A percentile compares a stretch with the other conserved stretches of the same genome.
phyloP scores from a whole-genome alignment of 164 flowering plant genomes.

The Vitis riparia region DNA sequence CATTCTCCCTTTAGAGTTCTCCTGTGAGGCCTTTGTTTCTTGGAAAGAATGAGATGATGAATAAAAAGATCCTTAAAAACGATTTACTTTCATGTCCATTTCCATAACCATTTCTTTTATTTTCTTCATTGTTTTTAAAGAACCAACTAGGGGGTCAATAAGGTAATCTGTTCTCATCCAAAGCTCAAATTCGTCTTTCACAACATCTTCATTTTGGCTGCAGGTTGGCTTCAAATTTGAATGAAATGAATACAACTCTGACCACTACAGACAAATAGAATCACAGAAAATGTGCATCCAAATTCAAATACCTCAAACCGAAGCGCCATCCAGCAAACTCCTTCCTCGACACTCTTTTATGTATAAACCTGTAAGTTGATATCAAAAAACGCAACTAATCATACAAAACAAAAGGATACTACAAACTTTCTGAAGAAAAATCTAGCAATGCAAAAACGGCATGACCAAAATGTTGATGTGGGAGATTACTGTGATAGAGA shows the following conservation, averaged over 20 bases:
- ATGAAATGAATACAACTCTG: not conserved
- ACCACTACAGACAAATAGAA: not conserved
- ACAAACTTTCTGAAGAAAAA: not conserved
- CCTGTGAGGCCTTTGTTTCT: not conserved
- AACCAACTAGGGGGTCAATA: not conserved
- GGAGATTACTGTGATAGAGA: not conserved
- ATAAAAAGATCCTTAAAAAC: not conserved
- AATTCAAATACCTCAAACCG: conserved; percentile 42
- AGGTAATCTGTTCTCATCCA: not conserved
- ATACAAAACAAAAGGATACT: not conserved
- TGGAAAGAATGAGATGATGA: not conserved
- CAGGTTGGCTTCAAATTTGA: not conserved
- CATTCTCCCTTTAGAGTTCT: not conserved
- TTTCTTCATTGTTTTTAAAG: no score
- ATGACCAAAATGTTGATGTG: not conserved
- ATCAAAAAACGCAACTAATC: not conserved
- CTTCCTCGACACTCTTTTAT: not conserved
- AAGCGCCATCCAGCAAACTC: conserved; percentile 36
- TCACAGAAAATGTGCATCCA: not conserved
- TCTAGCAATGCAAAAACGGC: not conserved
- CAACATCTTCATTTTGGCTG: not conserved
- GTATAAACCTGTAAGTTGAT: not conserved
- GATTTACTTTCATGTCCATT: not conserved
- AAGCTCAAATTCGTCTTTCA: no score
- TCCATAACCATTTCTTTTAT: not conserved